Evolutionary conservation across 2,329 filamentous ascomycete species (phyloP), one percentile per base, ranked within the genome.

Genomic region (Colletotrichum sp.): DNA sequence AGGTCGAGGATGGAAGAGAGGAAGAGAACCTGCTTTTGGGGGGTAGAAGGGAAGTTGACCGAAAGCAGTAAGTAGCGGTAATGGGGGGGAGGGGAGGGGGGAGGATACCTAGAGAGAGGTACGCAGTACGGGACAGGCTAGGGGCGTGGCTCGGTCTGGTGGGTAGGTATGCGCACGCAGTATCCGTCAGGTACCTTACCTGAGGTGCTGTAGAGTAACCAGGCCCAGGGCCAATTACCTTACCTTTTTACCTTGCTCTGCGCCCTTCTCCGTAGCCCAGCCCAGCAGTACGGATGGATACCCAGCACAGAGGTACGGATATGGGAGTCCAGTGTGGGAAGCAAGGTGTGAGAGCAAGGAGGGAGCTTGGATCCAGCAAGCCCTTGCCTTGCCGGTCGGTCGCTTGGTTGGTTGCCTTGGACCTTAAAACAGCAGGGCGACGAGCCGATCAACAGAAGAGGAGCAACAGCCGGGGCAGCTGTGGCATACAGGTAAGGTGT

Each of bases 1-100:
- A 78, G 72, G 79, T 79, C 79, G 80, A 79, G 80, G 72, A 49
- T 49, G 44, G 44, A 57, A 71, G 64, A 62, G 71, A 76, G 72
- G 72, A 49, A 49, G 44, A 49, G 44, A 70, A 74, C 63, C 55
- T 79, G 74, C 72, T 76, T 76, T 76, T 76, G 74, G 74, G 74
- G 70, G 64, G 64, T 60, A 69, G 74, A 74, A 64, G 75, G 75
- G 75, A 75, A 76, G 75, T 70, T 71, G 75, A 76, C 75, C 75
- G 75, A 76, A 76, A 76, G 72, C 72, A 76, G 75, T 75, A 76
- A 76, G 71, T 75, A 75, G 75, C 66, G 75, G 75, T 63, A 76
- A 76, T 74, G 70, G 71, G 70, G 55, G 57, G 57, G 59, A 34
- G 63, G 34, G 34, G 28, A 49, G n/a, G 32, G 44, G 44, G 44